phyloP scores from a whole-genome alignment of 805 yeast genomes.

The Lachancea cidri region DNA sequence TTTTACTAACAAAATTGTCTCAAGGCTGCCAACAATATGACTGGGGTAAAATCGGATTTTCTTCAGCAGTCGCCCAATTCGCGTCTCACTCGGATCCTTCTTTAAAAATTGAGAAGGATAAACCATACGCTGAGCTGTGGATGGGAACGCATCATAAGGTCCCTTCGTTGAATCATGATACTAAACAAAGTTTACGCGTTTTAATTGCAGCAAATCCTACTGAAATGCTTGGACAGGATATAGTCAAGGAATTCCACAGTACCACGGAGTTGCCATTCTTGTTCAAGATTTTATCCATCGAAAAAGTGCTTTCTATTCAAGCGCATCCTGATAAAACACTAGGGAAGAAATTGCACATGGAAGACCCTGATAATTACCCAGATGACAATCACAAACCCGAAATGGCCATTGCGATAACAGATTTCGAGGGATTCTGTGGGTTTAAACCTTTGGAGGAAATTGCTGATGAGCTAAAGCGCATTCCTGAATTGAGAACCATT shows the following conservation, averaged over 20 bases:
- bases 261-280: slow-evolving; percentile 77
- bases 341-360: slow-evolving; percentile 67
- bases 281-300: slow-evolving; percentile 89
- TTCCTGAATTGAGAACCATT: slow-evolving; percentile 72
- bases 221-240: slow-evolving; percentile 49
- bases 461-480: slow-evolving; percentile 56
- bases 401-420: slow-evolving; percentile 96
- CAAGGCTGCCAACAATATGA: slow-evolving; percentile 73
- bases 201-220: slow-evolving; percentile 57
- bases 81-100: slow-evolving; percentile 65
- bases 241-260: slow-evolving; percentile 63
- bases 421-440: slow-evolving; percentile 96
- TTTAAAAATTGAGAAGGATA: slow-evolving; percentile 57
- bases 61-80: slow-evolving; percentile 85
- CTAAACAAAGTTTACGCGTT: slow-evolving; percentile 60
- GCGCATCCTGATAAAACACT: slow-evolving; percentile 95
- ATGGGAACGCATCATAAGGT: slow-evolving; percentile 98
- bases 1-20: slow-evolving; percentile 1
- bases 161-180: slow-evolving; percentile 60
- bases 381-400: slow-evolving; percentile 99
- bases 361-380: slow-evolving; percentile 92
- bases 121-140: slow-evolving; percentile 98
- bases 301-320: slow-evolving; percentile 90
- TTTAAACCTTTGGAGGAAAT: slow-evolving; percentile 86
- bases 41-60: slow-evolving; percentile 82